Conservation (phyloP, 208 protist species). For the Leishmania aethiopica region DNA sequence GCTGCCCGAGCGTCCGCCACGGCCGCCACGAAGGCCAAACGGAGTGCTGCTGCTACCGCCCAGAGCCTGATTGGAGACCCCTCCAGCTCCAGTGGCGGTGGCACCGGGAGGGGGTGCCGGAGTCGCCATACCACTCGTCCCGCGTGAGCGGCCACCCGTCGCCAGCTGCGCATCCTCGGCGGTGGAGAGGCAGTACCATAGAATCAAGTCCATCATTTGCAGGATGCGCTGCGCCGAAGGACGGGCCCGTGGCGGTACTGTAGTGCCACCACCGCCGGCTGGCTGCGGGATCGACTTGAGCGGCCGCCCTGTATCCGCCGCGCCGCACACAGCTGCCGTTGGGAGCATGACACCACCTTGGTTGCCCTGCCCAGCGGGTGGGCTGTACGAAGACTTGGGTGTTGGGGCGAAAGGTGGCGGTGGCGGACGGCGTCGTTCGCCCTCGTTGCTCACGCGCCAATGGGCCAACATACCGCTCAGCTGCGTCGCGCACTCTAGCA, state of each 20-base stretch:
- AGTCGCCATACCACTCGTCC: constrained; percentile 27
- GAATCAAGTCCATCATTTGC: constrained; percentile 37
- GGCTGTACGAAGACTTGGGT: background rate
- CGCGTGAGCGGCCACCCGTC: constrained; percentile 15
- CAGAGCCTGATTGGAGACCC: background rate
- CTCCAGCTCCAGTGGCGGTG: background rate
- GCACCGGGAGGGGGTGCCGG: constrained; percentile 13
- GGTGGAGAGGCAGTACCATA: constrained; percentile 65
- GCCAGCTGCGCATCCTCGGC: constrained; percentile 26
- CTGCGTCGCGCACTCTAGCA: constrained; percentile 33
- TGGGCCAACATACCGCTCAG: constrained; percentile 23
- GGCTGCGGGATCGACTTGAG: background rate
- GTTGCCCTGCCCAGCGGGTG: background rate
- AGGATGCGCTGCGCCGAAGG: constrained; percentile 9
- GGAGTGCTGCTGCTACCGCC: constrained; percentile 24
- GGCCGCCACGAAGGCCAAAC: constrained; percentile 5
- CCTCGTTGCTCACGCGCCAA: constrained; percentile 21
- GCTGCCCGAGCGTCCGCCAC: background rate
- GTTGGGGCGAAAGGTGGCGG: no score
- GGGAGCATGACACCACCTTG: background rate
- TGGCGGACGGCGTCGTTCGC: constrained; percentile 3
- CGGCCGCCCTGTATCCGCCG: background rate
- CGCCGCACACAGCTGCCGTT: background rate
- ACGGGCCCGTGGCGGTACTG: background rate
- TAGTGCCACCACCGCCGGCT: background rate